Percentiles rank a stretch among this genome's conserved stretches.
phyloP scores from a whole-genome alignment of 768 basidiomycete genomes.

The Russula sp. region DNA sequence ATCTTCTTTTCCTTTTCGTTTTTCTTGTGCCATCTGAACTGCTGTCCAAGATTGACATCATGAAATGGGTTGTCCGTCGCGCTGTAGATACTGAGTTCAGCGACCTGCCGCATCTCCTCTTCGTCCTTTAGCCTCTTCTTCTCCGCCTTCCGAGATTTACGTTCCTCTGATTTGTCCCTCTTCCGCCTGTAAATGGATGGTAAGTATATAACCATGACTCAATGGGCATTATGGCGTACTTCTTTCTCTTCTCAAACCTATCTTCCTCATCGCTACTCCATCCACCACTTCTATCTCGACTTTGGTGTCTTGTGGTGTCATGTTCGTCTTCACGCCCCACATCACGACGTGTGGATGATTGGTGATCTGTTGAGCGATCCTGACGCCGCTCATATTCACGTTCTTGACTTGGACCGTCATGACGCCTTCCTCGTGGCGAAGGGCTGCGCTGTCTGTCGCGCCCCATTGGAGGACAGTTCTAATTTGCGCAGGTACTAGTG shows the following conservation, averaged over 20 bases:
- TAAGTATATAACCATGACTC: not conserved
- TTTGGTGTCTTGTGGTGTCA: slow-evolving; percentile 23
- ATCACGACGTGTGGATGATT: slow-evolving; percentile 2
- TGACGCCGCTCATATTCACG: slow-evolving; percentile 4
- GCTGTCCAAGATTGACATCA: slow-evolving; percentile 91
- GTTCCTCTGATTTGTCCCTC: slow-evolving; percentile 81
- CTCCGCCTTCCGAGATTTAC: slow-evolving; percentile 78
- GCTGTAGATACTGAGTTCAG: slow-evolving; percentile 93
- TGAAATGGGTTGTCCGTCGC: slow-evolving; percentile 98
- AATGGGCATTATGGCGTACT: slow-evolving; percentile 31
- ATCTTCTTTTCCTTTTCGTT: slow-evolving; percentile 89
- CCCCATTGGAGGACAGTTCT: not conserved
- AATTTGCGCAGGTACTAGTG: too few relatives aligned
- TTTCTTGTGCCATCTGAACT: slow-evolving; percentile 99
- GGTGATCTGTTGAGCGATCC: slow-evolving; percentile 5
- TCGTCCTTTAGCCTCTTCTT: slow-evolving; percentile 78
- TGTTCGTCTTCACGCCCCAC: slow-evolving; percentile 21
- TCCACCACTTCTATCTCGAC: slow-evolving; percentile 28
- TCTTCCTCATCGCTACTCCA: slow-evolving; percentile 26
- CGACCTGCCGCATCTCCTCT: slow-evolving; percentile 86
- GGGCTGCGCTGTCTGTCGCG: slow-evolving; percentile 8
- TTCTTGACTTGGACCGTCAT: not conserved
- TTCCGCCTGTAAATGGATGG: slow-evolving; percentile 49
- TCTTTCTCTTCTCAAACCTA: slow-evolving; percentile 33
- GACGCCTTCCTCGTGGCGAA: slow-evolving; percentile 10